These are phyloP conservation scores for Silene uniflora DNA, from an alignment of 148 eudicot species.

Conservation along the genomic window DNA sequence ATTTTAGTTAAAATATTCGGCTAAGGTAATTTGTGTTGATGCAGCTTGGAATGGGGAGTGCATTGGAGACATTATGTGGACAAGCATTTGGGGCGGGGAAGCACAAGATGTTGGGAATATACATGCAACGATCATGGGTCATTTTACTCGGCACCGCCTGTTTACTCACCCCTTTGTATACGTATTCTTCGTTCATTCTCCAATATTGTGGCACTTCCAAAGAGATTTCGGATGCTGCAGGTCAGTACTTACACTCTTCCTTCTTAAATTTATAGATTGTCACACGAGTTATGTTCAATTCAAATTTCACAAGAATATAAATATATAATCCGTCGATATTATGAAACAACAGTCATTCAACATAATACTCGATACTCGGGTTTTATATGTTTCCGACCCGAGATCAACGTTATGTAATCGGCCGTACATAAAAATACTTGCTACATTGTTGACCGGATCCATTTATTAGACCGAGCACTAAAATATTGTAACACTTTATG, in stretches of 20 bases:
- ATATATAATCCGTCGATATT: too few relatives aligned
- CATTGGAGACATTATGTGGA: conserved; percentile 79
- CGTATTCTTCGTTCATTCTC: conserved; percentile 59
- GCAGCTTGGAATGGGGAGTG: conserved; percentile 86
- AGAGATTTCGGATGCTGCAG: conserved; percentile 61
- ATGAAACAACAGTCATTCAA: too few relatives aligned
- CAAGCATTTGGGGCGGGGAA: conserved; percentile 82
- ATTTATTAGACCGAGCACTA: not conserved
- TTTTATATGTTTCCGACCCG: too few relatives aligned
- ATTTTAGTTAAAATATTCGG: not conserved
- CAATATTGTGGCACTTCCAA: conserved; percentile 46
- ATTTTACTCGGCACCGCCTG: conserved; percentile 47
- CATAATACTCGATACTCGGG: too few relatives aligned
- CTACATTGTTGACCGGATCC: too few relatives aligned
- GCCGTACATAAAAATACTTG: too few relatives aligned
- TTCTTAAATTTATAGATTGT: not conserved
- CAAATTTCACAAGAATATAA: too few relatives aligned
- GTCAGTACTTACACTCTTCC: conserved; percentile 25
- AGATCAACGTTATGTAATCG: too few relatives aligned
- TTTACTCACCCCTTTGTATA: conserved; percentile 48
- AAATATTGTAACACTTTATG: not conserved
- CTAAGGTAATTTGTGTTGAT: not conserved
- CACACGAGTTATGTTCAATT: too few relatives aligned
- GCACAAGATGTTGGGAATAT: conserved; percentile 55
- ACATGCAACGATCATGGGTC: conserved; percentile 85